Evolutionary conservation across 192 early-diverging fungal genomes (phyloP).

Genomic region (Haplosporangium gracile): DNA sequence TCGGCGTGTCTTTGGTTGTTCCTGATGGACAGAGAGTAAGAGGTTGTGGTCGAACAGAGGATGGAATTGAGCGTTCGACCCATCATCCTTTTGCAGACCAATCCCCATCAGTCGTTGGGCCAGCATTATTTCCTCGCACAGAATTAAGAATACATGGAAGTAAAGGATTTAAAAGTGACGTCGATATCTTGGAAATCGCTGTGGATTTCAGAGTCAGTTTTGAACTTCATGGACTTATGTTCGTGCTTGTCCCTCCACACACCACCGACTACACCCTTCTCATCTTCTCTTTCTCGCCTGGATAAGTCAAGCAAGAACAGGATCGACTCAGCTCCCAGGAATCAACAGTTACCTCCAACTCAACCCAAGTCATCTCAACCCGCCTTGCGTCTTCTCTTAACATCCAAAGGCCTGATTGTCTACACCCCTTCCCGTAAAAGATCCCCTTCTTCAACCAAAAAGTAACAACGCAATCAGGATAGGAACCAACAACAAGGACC

Average conservation of each 20-base stretch:
- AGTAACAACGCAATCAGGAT: neutral
- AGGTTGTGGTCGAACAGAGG: neutral
- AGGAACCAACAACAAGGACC: neutral
- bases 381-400: neutral
- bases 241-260: neutral
- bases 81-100: neutral
- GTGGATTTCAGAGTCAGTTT: too few relatives aligned
- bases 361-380: neutral
- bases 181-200: neutral
- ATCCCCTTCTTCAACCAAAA: neutral
- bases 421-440: neutral
- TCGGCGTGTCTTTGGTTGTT: neutral
- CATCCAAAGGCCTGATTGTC: neutral
- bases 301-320: constrained; percentile 2
- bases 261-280: neutral
- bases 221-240: neutral
- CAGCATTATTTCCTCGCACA: neutral
- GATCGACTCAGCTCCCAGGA: neutral
- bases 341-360: neutral
- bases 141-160: neutral
- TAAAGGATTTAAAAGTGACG: neutral
- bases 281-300: neutral
- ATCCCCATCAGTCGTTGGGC: neutral
- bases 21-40: neutral
- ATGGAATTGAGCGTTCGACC: neutral